Evolutionary conservation across 1,284 basidiomycete genomes (phyloP).

Genomic region (Moesziomyces sp.): DNA sequence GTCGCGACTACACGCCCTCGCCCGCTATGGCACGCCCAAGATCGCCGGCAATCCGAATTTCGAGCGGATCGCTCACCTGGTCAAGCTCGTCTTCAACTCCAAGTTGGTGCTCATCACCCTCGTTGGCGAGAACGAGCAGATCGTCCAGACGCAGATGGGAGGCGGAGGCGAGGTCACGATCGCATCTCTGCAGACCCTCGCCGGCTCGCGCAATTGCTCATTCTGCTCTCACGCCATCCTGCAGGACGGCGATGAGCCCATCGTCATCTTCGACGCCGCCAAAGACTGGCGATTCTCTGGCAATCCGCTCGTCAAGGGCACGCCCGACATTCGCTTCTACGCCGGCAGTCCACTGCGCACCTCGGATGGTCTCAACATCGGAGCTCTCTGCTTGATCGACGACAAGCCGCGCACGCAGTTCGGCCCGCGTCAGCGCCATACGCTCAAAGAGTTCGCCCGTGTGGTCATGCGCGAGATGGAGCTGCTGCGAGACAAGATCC

Average conservation of each 20-base stretch:
- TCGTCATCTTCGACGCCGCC: slow-evolving; percentile 81
- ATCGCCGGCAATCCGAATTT: slow-evolving; percentile 83
- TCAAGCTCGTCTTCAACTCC: slow-evolving; percentile 90
- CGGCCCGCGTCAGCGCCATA: slow-evolving; percentile 86
- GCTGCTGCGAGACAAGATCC: slow-evolving; percentile 92
- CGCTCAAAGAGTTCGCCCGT: slow-evolving; percentile 88
- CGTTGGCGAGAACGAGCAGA: slow-evolving; percentile 82
- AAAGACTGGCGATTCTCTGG: slow-evolving; percentile 88
- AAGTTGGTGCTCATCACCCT: slow-evolving; percentile 84
- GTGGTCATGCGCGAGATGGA: slow-evolving; percentile 97
- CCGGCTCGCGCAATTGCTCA: slow-evolving; percentile 75
- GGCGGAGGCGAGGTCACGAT: slow-evolving; percentile 55
- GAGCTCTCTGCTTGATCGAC: slow-evolving; percentile 86
- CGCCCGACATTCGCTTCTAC: slow-evolving; percentile 84
- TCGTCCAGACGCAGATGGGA: slow-evolving; percentile 86
- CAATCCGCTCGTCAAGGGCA: slow-evolving; percentile 79
- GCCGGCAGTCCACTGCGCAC: slow-evolving; percentile 90
- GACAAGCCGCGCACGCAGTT: slow-evolving; percentile 85
- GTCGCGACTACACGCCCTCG: slow-evolving; percentile 52
- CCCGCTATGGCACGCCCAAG: slow-evolving; percentile 60
- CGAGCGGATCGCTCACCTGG: slow-evolving; percentile 86
- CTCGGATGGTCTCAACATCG: slow-evolving; percentile 88
- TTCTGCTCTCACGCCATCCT: slow-evolving; percentile 86
- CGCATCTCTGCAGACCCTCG: slow-evolving; percentile 39
- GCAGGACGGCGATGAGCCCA: slow-evolving; percentile 86